These are phyloP conservation scores for Serendipita indica DNA, from an alignment of 768 basidiomycete species.

Conservation along the genomic window DNA sequence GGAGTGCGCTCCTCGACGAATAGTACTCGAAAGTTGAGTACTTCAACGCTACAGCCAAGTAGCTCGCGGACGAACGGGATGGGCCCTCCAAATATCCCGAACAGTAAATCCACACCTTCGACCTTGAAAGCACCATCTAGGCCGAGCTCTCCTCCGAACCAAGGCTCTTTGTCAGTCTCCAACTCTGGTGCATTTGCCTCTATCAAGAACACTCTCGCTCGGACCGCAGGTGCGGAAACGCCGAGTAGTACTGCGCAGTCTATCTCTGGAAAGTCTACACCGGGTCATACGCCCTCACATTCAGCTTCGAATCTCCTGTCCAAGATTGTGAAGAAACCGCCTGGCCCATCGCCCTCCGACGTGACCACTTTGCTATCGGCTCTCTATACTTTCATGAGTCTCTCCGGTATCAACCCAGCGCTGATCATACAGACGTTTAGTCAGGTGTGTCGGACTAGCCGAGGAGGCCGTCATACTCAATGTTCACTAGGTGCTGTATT, in stretches of 20 bases:
- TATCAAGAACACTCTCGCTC: background rate
- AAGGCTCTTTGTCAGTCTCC: background rate
- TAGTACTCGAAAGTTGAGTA: background rate
- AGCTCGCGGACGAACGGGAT: background rate
- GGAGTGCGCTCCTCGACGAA: background rate
- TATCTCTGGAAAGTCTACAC: background rate
- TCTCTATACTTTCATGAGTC: constrained; percentile 63
- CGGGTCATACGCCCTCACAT: background rate
- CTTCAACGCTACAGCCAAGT: background rate
- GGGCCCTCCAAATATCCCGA: background rate
- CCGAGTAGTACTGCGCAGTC: background rate
- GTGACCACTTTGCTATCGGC: constrained; percentile 73
- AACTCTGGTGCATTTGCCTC: background rate
- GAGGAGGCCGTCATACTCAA: constrained; percentile 74
- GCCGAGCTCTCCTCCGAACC: background rate
- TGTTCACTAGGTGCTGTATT: constrained; percentile 97
- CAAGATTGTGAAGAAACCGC: background rate
- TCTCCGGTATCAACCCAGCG: constrained; percentile 83
- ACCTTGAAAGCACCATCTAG: background rate
- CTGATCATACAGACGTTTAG: constrained; percentile 86
- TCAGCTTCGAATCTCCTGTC: background rate
- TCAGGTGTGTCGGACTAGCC: constrained; percentile 81
- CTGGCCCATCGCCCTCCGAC: constrained; percentile 22
- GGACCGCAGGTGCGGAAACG: background rate
- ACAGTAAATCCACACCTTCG: background rate